These are phyloP conservation scores for Talaromyces thailandensis DNA, from an alignment of 495 filamentous ascomycete genomes.

Conservation along the genomic window DNA sequence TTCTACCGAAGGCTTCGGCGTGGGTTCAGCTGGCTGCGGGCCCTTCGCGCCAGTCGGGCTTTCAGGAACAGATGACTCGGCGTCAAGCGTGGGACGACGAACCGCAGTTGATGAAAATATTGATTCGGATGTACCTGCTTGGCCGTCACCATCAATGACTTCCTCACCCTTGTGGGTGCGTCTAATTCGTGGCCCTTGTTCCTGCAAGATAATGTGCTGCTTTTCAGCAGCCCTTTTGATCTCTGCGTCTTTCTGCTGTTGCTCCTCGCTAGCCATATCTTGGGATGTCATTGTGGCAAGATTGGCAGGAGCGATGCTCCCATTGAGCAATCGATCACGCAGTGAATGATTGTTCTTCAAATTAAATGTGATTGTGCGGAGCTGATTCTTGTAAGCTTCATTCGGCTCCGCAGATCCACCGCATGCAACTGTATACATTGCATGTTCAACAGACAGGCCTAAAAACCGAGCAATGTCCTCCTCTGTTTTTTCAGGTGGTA, in stretches of 20 bases:
- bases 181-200: conserved; percentile 74
- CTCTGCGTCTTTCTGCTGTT: conserved; percentile 66
- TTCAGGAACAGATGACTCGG: conserved; percentile 25
- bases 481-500: conserved; percentile 43
- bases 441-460: conserved; percentile 67
- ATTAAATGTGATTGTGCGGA: conserved; percentile 65
- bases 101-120: conserved; percentile 38
- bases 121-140: conserved; percentile 35
- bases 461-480: conserved; percentile 45
- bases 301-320: conserved; percentile 56
- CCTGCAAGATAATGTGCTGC: conserved; percentile 75
- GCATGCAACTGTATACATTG: conserved; percentile 50
- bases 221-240: conserved; percentile 76
- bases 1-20: conserved; percentile 15
- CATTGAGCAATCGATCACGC: conserved; percentile 62
- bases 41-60: conserved; percentile 25
- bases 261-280: conserved; percentile 86
- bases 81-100: conserved; percentile 29
- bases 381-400: conserved; percentile 45
- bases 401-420: conserved; percentile 38
- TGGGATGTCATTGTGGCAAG: conserved; percentile 77
- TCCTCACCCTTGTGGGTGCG: conserved; percentile 96
- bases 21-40: conserved; percentile 22
- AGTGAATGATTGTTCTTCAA: conserved; percentile 78
- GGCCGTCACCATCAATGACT: conserved; percentile 60